Base-by-base conservation (phyloP, 1,284 basidiomycete genomes). In the Cryptococcus floricola region DNA sequence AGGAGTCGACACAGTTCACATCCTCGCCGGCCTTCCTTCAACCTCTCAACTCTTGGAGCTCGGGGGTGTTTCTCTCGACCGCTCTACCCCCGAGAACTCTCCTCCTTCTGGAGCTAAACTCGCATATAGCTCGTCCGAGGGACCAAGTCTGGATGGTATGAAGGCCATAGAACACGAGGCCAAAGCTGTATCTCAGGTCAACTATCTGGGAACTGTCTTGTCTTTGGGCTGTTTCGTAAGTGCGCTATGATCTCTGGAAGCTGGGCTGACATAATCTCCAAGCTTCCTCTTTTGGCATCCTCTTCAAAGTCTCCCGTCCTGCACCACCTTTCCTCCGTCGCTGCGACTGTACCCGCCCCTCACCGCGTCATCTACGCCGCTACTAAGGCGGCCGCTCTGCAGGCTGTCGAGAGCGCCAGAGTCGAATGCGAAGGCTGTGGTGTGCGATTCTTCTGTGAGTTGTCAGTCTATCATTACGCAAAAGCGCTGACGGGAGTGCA, bases 1-100 rank as follows among this genome's bases (percentile, higher is more conserved):
- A 4, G 89, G 91, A 13, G 64, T 95, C 3, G 92, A 96, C 70
- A 96, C 92, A 0, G 70, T 95, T 4, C 80, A 92, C 46, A 84
- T 96, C 53, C 83, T 85, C 52, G 91, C 92, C 7, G 93, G 93
- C 5, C 88, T 93, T 0, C 91, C 89, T 1, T 87, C 91, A 2
- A 81, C 92, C 2, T 83, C 84, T 47, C 88, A 91, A 0, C 76
- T 96, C 16, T 80, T 94, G 67, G 83, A 85, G 14, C 23, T 63
- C 49, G 31, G 62, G 5, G 56, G 56, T 13, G 56, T 56, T 39
- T 43, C 43, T 5, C 48, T 54, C 16, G 39, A 50, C 16, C 48
- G 37, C 10, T 34, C 46, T 12, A 46, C 39, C 6, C 16, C 51
- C 38, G 18, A 18, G 12, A 13, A 37, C 43, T 34, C 47, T 18